phyloP scores from a whole-genome alignment of 805 yeast species.

The Ascoidea tarda region DNA sequence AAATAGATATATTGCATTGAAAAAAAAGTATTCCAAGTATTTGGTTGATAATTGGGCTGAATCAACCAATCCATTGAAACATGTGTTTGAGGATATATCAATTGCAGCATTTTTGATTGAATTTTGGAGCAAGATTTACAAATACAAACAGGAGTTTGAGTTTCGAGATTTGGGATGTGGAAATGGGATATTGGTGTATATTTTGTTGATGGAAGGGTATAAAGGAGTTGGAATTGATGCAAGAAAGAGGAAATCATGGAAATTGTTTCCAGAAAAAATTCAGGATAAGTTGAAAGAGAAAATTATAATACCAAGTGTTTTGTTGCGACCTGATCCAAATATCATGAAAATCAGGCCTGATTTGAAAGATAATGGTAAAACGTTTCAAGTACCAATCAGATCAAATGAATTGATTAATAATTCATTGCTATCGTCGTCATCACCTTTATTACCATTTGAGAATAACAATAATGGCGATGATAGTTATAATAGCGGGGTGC shows the following conservation, averaged over 20 bases:
- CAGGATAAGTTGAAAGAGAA: constrained; percentile 52
- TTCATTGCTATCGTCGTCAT: no score
- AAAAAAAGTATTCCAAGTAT: constrained; percentile 64
- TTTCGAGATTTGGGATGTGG: constrained; percentile 94
- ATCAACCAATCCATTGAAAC: constrained; percentile 87
- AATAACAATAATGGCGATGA: constrained; percentile 8
- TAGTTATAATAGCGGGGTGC: constrained; percentile 16
- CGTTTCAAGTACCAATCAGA: constrained; percentile 35
- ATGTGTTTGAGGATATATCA: constrained; percentile 91
- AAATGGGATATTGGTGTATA: constrained; percentile 73
- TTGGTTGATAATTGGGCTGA: constrained; percentile 84
- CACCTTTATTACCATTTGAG: constrained; percentile 10
- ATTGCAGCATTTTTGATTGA: constrained; percentile 90
- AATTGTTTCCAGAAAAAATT: constrained; percentile 50
- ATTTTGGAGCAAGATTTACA: constrained; percentile 51
- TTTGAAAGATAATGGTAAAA: constrained; percentile 44
- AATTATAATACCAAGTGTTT: constrained; percentile 65
- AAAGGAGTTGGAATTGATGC: constrained; percentile 83
- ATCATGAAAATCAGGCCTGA: constrained; percentile 37
- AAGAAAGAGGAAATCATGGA: constrained; percentile 80
- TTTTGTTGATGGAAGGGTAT: constrained; percentile 67
- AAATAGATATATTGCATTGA: constrained; percentile 63
- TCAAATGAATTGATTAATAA: neutral
- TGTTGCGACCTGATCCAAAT: constrained; percentile 60
- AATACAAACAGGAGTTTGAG: constrained; percentile 30